Conservation (phyloP, 495 filamentous ascomycete species). For the Hypoxylon intermedium region DNA sequence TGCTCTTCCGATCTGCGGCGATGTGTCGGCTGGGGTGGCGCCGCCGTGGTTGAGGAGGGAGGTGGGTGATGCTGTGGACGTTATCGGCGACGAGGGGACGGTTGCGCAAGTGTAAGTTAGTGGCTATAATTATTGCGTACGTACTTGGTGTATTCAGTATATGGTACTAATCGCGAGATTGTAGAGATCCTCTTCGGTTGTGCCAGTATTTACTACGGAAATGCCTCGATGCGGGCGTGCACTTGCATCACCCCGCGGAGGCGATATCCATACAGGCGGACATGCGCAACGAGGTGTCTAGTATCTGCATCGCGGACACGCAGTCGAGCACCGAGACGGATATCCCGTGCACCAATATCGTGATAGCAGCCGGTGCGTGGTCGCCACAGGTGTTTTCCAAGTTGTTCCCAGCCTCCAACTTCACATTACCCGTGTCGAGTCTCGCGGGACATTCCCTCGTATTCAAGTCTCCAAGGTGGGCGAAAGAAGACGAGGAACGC, state of each 20-base stretch:
- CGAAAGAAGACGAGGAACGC: slow-evolving; percentile 29
- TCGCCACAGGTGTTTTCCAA: slow-evolving; percentile 64
- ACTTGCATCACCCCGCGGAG: slow-evolving; percentile 68
- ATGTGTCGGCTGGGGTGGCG: slow-evolving; percentile 17
- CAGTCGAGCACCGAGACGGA: slow-evolving; percentile 59
- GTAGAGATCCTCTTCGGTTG: slow-evolving; percentile 61
- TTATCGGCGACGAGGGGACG: slow-evolving; percentile 66
- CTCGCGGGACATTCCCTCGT: slow-evolving; percentile 78
- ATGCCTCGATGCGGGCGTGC: slow-evolving; percentile 65
- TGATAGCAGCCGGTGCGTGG: slow-evolving; percentile 77
- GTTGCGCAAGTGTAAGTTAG: slow-evolving; percentile 69
- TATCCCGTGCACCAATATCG: slow-evolving; percentile 62
- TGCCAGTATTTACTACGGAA: slow-evolving; percentile 68
- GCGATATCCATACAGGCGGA: slow-evolving; percentile 62
- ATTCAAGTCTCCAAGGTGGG: slow-evolving; percentile 67
- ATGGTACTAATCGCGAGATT: background rate
- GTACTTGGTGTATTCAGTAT: background rate
- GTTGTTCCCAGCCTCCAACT: slow-evolving; percentile 65
- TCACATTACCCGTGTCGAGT: slow-evolving; percentile 61
- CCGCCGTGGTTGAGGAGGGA: slow-evolving; percentile 68
- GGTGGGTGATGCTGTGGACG: slow-evolving; percentile 61
- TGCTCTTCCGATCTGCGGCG: slow-evolving; percentile 56
- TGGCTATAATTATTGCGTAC: background rate
- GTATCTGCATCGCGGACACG: slow-evolving; percentile 53
- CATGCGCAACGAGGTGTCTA: slow-evolving; percentile 51